phyloP scores from a whole-genome alignment of 208 protist genomes.

The Leishmania amazonensis region DNA sequence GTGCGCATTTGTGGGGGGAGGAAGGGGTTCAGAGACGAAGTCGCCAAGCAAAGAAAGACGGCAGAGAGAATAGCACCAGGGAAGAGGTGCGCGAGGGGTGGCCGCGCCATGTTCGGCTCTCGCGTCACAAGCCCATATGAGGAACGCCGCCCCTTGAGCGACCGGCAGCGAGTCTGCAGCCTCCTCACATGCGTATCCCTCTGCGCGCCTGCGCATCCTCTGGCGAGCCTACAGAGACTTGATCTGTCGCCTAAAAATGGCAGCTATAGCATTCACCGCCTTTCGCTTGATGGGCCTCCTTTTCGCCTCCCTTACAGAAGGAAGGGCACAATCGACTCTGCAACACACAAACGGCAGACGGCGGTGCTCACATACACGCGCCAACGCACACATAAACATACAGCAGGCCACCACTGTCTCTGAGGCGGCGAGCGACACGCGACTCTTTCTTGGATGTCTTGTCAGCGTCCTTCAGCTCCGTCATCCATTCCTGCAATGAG shows the following conservation, averaged over 20 bases:
- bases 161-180: too few species aligned
- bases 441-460: not conserved
- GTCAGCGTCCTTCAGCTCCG: not conserved
- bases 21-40: not conserved
- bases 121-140: not conserved
- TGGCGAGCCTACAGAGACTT: not conserved
- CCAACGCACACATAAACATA: not conserved
- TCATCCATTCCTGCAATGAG: not conserved
- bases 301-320: not conserved
- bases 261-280: not conserved
- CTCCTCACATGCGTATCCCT: not conserved
- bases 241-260: not conserved
- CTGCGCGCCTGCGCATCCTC: not conserved
- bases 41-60: not conserved
- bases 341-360: not conserved
- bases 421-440: not conserved
- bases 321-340: not conserved
- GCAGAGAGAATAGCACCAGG: not conserved
- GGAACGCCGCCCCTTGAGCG: not conserved
- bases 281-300: not conserved
- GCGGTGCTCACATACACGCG: not conserved
- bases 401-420: not conserved
- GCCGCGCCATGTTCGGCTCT: not conserved
- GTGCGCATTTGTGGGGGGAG: not conserved
- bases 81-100: not conserved